Evolutionary conservation across 129 eudicot species (phyloP).

Genomic region (Saposhnikovia divaricata): DNA sequence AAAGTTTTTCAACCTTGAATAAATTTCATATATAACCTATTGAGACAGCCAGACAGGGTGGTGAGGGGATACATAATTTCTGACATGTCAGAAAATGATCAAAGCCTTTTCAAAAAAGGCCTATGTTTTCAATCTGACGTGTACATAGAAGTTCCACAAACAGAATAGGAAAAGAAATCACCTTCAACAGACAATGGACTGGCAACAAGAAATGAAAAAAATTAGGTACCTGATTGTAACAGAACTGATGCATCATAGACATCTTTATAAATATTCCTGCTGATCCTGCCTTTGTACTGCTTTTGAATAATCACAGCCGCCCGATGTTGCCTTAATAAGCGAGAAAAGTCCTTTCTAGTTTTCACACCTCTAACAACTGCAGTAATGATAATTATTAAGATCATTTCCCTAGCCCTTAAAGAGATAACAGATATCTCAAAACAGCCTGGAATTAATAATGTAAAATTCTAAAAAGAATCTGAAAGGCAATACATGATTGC

Average conservation of each 20-base stretch:
- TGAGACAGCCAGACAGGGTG: neutral
- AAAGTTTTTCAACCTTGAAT: neutral
- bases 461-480: neutral
- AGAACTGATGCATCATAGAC: conserved; percentile 41
- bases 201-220: neutral
- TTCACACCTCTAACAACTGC: conserved; percentile 85
- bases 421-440: neutral
- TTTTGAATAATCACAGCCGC: conserved; percentile 83
- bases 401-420: neutral
- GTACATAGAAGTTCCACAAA: neutral
- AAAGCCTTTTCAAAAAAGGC: neutral
- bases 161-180: neutral
- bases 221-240: conserved; percentile 67
- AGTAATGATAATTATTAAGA: conserved; percentile 1
- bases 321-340: conserved; percentile 52
- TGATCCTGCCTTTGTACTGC: conserved; percentile 42
- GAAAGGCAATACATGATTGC: conserved; percentile 62
- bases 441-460: neutral
- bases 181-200: neutral
- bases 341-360: conserved; percentile 67
- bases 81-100: neutral
- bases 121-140: neutral
- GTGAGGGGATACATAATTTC: neutral
- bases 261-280: conserved; percentile 35
- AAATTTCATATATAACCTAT: neutral